Evolutionary conservation across 768 basidiomycete genomes (phyloP).

Genomic region (Cubamyces lactineus): DNA sequence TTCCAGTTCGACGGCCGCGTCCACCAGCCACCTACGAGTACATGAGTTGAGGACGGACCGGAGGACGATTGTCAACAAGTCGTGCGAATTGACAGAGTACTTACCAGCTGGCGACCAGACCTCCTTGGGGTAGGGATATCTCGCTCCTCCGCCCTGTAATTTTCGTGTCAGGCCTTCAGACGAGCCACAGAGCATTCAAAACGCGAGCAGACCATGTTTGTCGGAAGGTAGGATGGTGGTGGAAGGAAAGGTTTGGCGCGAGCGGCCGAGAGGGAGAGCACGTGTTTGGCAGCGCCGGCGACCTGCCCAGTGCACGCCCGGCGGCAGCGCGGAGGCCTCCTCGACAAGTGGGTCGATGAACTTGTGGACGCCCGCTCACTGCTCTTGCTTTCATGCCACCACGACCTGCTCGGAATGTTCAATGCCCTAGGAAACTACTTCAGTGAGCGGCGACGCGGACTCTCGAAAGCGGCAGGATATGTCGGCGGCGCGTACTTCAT

Average conservation of each 20-base stretch:
- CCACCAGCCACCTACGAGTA: slow-evolving; percentile 89
- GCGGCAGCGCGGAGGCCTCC: slow-evolving; percentile 2
- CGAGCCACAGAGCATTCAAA: background rate
- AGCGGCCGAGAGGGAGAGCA: slow-evolving; percentile 22
- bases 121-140: slow-evolving; percentile 93
- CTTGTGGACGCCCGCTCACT: slow-evolving; percentile 14
- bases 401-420: slow-evolving; percentile 43
- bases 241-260: slow-evolving; percentile 20
- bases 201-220: slow-evolving; percentile 25
- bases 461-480: slow-evolving; percentile 55
- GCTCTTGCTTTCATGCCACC: slow-evolving; percentile 23
- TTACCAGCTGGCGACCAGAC: slow-evolving; percentile 93
- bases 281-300: slow-evolving; percentile 31
- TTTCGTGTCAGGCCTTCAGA: background rate
- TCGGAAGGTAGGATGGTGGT: slow-evolving; percentile 20
- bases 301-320: slow-evolving; percentile 10
- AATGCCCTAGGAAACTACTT: slow-evolving; percentile 49
- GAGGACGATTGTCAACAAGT: background rate
- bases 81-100: slow-evolving; percentile 23
- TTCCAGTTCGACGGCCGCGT: slow-evolving; percentile 89
- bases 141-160: slow-evolving; percentile 73
- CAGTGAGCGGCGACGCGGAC: slow-evolving; percentile 47
- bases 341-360: slow-evolving; percentile 5
- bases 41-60: background rate
- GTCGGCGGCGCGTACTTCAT: slow-evolving; percentile 66